A percentile compares a stretch with the other conserved stretches of the same genome.
Evolutionary conservation across 106 monocot genomes (phyloP).

Genomic region (Hemerocallis citrina): DNA sequence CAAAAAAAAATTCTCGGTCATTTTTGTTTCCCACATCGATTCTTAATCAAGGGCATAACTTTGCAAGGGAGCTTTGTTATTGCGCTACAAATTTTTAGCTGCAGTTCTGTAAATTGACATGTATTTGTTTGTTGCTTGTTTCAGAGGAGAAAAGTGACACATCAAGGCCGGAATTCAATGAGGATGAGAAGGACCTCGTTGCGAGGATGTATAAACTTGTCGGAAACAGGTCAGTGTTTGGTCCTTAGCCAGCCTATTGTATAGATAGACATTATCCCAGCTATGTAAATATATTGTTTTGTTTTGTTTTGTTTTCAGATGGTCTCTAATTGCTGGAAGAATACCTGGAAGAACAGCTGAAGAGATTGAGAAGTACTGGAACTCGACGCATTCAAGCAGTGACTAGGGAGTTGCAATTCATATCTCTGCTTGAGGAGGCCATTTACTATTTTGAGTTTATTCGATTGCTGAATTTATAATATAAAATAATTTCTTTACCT

Average conservation of each 20-base stretch:
- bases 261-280: neutral
- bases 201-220: constrained; percentile 12
- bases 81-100: too few relatives aligned
- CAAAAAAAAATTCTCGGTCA: too few relatives aligned
- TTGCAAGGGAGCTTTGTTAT: too few relatives aligned
- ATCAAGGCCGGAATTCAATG: constrained; percentile 5
- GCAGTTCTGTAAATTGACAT: too few relatives aligned
- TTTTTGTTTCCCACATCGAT: too few relatives aligned
- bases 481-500: too few relatives aligned
- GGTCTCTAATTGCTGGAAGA: constrained; percentile 29
- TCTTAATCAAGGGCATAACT: too few relatives aligned
- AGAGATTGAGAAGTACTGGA: constrained; percentile 24
- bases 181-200: constrained; percentile 15
- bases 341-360: constrained; percentile 23
- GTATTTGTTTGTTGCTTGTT: neutral
- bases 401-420: constrained; percentile 4
- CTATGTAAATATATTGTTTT: neutral
- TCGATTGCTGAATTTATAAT: too few relatives aligned
- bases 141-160: neutral
- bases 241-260: neutral
- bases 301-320: constrained; percentile 1
- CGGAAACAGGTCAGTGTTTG: constrained; percentile 5
- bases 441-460: too few relatives aligned
- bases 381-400: neutral
- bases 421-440: too few relatives aligned